Evolutionary conservation across 2,329 filamentous ascomycete species (phyloP), one percentile per base, ranked within the genome.

Genomic region (Cladosporium sp.): DNA sequence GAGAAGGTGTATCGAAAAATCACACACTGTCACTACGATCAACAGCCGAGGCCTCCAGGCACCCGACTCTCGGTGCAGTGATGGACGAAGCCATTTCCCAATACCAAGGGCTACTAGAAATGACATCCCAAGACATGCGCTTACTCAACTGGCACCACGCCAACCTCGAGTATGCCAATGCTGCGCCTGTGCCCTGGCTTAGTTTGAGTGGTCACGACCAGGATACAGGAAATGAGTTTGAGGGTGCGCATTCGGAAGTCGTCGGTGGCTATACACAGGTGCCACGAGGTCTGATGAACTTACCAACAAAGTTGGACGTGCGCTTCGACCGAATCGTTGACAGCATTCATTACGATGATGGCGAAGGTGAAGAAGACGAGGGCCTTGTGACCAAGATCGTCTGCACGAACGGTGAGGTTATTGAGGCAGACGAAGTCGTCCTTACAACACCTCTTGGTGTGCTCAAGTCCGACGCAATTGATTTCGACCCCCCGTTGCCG

Each of bases 81-180:
- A 91, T 98, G 81, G 92, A 99, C 73, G 89, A 93, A 69, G 92
- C 93, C n/a, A 89, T 99, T 67, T 85, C 85, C 21, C 93, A 98
- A 76, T 99, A 97, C 76, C 89, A 91, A 73, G 83, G 86, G 34
- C 85, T 99, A 58, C 85, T 98, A 30, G 89, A 96, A 66, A 80
- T 99, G 61, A 91, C 88, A 16, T 86, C 93, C 1, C 91, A 92
- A 74, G 95, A 99, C 73, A 89, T 96, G 78, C 88, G 95, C 54
- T 83, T 99, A 18, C 85, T 98, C 73, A 99, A 97, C 74, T 99
- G 95, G 95, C 96, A 99, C 78, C 91, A 97, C 76, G 96, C 96
- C 69, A 99, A 99, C 75, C 84, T 99, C 16, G 95, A 99, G 78
- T 99, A 99, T 75, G 96, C 94, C 68, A 99, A 98, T 76, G 95